These are phyloP conservation scores for Suillus subalutaceus DNA, from an alignment of 768 basidiomycete species.

Conservation along the genomic window DNA sequence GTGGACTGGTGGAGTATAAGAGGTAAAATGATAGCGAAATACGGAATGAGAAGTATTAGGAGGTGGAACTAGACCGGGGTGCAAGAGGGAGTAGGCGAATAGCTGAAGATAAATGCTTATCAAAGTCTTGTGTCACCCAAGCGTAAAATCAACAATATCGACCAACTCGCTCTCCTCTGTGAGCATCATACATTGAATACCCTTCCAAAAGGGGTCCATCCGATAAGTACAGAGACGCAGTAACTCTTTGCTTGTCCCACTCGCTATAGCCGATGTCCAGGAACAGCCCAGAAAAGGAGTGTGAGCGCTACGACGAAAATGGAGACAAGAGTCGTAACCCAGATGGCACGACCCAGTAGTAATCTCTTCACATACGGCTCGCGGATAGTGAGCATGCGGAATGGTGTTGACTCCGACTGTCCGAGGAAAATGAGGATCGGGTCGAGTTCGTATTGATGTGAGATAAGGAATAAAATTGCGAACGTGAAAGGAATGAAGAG, in stretches of 20 bases:
- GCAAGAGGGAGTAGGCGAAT: slow-evolving; percentile 2
- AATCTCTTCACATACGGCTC: slow-evolving; percentile 95
- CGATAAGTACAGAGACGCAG: slow-evolving; percentile 1
- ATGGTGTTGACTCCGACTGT: slow-evolving; percentile 96
- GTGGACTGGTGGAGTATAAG: slow-evolving; percentile 5
- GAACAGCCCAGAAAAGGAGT: slow-evolving; percentile 94
- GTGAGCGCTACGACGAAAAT: slow-evolving; percentile 79
- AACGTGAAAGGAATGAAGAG: slow-evolving; percentile 93
- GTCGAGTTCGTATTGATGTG: slow-evolving; percentile 97
- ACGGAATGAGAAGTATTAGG: slow-evolving; percentile 10
- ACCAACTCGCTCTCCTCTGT: slow-evolving; percentile 4
- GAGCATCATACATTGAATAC: slow-evolving; percentile 9
- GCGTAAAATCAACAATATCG: slow-evolving; percentile 10
- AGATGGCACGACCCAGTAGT: slow-evolving; percentile 85
- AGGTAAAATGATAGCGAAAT: slow-evolving; percentile 5
- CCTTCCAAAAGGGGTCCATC: neutral
- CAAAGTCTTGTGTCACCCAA: slow-evolving; percentile 6
- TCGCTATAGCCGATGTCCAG: slow-evolving; percentile 81
- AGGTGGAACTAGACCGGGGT: neutral
- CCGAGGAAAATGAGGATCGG: slow-evolving; percentile 92
- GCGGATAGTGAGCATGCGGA: slow-evolving; percentile 88
- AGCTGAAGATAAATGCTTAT: slow-evolving; percentile 10
- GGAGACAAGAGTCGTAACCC: slow-evolving; percentile 83
- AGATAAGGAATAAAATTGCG: slow-evolving; percentile 88
- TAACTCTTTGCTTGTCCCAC: neutral